phyloP scores from a whole-genome alignment of 2,329 filamentous ascomycete genomes.

The Alternaria arborescens region DNA sequence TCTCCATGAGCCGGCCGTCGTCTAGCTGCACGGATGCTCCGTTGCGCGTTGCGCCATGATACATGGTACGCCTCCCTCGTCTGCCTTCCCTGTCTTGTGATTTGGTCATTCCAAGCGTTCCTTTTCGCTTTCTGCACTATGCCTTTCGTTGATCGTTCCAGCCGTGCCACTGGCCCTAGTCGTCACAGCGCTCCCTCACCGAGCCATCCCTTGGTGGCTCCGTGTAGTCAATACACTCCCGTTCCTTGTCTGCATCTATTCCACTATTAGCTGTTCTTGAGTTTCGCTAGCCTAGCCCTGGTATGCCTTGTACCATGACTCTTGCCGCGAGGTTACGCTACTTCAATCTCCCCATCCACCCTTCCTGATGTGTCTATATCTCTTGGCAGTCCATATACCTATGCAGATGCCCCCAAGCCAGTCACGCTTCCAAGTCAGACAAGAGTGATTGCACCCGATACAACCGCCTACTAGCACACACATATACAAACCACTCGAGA shows the following conservation, averaged over 20 bases:
- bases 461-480: constrained; percentile 22
- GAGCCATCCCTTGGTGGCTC: constrained; percentile 46
- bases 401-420: constrained; percentile 37
- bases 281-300: constrained; percentile 44
- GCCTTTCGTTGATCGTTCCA: constrained; percentile 48
- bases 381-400: constrained; percentile 52
- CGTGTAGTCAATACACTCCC: constrained; percentile 44
- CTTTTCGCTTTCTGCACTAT: constrained; percentile 45
- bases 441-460: constrained; percentile 29
- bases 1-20: constrained; percentile 39
- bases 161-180: constrained; percentile 50
- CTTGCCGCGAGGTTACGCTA: constrained; percentile 40
- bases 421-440: constrained; percentile 28
- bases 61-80: constrained; percentile 48
- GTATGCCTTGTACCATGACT: constrained; percentile 43
- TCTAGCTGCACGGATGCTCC: constrained; percentile 49
- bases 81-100: constrained; percentile 40
- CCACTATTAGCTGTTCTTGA: constrained; percentile 41
- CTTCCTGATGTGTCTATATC: constrained; percentile 47
- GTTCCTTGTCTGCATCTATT: constrained; percentile 46
- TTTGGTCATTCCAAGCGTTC: constrained; percentile 45
- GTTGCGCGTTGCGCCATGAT: constrained; percentile 55
- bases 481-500: constrained; percentile 19
- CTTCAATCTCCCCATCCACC: constrained; percentile 43
- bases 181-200: constrained; percentile 49